phyloP scores from a whole-genome alignment of 306 rosid genomes.

The Astragalus glycyphyllos region DNA sequence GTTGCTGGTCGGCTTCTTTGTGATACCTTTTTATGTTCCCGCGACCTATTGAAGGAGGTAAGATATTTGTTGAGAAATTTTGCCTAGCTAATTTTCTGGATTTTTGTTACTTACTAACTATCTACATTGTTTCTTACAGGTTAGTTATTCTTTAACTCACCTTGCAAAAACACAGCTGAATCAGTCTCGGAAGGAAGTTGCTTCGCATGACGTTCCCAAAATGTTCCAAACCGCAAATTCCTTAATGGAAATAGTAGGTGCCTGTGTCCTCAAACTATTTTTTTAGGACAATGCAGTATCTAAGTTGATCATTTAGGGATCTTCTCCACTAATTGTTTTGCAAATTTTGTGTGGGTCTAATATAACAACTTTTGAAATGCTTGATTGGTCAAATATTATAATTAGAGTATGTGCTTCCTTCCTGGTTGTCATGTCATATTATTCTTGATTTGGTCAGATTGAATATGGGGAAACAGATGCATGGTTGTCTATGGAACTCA shows the following conservation, averaged over 20 bases:
- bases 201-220: conserved; percentile 77
- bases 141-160: conserved; percentile 87
- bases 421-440: conserved; percentile 36
- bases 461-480: conserved; percentile 97
- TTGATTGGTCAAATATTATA: conserved; percentile 34
- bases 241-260: conserved; percentile 78
- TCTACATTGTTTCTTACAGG: conserved; percentile 61
- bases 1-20: conserved; percentile 94
- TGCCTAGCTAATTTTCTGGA: not conserved
- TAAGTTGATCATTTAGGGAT: conserved; percentile 18
- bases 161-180: conserved; percentile 90
- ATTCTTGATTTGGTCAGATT: conserved; percentile 64
- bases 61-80: conserved; percentile 37
- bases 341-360: conserved; percentile 12
- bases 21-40: conserved; percentile 88
- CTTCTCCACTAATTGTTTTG: conserved; percentile 32
- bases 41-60: conserved; percentile 96
- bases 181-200: conserved; percentile 85
- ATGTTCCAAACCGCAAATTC: conserved; percentile 81
- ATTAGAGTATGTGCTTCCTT: conserved; percentile 10
- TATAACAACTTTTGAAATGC: conserved; percentile 18
- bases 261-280: conserved; percentile 34
- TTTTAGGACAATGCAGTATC: conserved; percentile 11
- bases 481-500: conserved; percentile 97
- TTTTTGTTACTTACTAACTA: conserved; percentile 44